Base-by-base conservation (phyloP, 306 rosid species). In the Gynostemma pentaphyllum region DNA sequence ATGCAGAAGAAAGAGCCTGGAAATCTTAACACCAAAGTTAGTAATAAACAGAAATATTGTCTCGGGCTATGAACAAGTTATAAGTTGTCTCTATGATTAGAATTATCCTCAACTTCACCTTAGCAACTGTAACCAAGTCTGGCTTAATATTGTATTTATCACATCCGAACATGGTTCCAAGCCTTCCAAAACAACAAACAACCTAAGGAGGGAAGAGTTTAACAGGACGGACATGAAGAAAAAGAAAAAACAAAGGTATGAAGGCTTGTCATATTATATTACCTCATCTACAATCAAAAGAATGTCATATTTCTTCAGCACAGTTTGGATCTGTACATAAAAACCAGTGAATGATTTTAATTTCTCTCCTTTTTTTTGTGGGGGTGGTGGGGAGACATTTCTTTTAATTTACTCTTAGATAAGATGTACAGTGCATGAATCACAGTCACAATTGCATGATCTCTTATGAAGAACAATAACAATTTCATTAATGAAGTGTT, bases 211-310 rank as follows among this genome's bases (percentile, higher is more conserved):
- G 44, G 41, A 27, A 56, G 29, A 74, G 49, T 27, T 74, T 27
- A 42, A 40, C 53, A 55, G 70, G 64, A 53, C 14, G 18, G 72
- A 8, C 21, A 41, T 68, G 40, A 67, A 15, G 40, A 50, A 34
- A 67, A 42, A 29, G 57, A 75, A 22, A 64, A 59, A 71, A 21
- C 54, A 45, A 8, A 36, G 46, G 36, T 70, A 86, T 37, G 64
- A 7, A 9, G 8, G 45, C 26, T 1, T 29, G 26, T 18, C n/a
- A 30, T n/a, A 16, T 30, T 9, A 45, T 37, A 59, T 37, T 36
- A 59, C 96, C 99, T 92, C 99, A 54, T 92, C 96, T 5, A 94
- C 96, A 73, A 92, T 88, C 57, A 92, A 81, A 72, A 92, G 96
- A 73, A 92, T 88, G 79, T 86, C 99, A 72, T 88, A 88, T 86